A percentile compares a stretch with the other conserved stretches of the same genome.
phyloP scores from a whole-genome alignment of 2,329 filamentous ascomycete genomes.

The Sclerotinia glacialis region DNA sequence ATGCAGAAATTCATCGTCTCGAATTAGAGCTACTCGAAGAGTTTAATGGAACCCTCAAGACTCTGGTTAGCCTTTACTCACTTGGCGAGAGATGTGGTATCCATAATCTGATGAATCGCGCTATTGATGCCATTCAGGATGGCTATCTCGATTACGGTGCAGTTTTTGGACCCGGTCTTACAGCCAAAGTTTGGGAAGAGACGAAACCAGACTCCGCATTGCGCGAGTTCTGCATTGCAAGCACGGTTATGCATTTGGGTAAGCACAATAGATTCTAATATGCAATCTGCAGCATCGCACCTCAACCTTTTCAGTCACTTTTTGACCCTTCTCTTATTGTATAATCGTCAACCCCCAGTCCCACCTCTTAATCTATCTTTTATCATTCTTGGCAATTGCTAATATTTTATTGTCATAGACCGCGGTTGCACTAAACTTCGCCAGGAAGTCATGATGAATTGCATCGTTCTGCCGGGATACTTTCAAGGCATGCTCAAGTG shows the following conservation, averaged over 20 bases:
- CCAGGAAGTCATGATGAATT: slow-evolving; percentile 24
- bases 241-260: slow-evolving; percentile 26
- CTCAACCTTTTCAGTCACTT: no score
- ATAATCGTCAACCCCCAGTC: not conserved
- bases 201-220: slow-evolving; percentile 27
- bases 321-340: not conserved
- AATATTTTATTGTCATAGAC: not conserved
- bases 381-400: not conserved
- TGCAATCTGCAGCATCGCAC: no score
- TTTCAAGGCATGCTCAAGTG: slow-evolving; percentile 28
- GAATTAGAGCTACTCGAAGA: slow-evolving; percentile 21
- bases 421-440: slow-evolving; percentile 26
- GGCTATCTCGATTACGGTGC: slow-evolving; percentile 26
- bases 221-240: slow-evolving; percentile 27
- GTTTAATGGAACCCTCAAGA: slow-evolving; percentile 21
- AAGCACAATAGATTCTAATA: not conserved
- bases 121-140: slow-evolving; percentile 30
- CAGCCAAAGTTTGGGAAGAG: slow-evolving; percentile 18
- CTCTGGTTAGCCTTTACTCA: slow-evolving; percentile 25
- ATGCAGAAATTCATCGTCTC: slow-evolving; percentile 1
- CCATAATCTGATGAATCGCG: slow-evolving; percentile 25
- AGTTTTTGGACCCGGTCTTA: slow-evolving; percentile 24
- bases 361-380: not conserved
- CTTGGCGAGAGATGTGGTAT: slow-evolving; percentile 26
- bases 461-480: slow-evolving; percentile 19